A percentile compares a stretch with the other conserved stretches of the same genome.
Conservation (phyloP, 208 protist species). For the Trypanosomatidae sp. region DNA sequence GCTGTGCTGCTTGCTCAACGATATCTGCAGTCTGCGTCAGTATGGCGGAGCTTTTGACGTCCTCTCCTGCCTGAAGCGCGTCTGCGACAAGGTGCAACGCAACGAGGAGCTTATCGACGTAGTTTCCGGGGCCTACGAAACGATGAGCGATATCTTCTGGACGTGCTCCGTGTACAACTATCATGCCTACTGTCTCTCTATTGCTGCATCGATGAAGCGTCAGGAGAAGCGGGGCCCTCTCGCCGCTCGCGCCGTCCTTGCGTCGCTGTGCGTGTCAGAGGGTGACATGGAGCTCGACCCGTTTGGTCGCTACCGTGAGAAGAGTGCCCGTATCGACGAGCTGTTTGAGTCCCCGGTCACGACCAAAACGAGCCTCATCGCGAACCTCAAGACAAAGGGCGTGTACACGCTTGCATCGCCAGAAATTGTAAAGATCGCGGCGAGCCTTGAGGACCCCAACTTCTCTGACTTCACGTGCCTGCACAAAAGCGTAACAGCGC, state of each 20-base stretch:
- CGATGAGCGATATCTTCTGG: constrained; percentile 73
- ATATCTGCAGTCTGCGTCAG: constrained; percentile 42
- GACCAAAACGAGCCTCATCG: constrained; percentile 31
- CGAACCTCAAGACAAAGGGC: constrained; percentile 30
- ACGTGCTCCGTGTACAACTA: constrained; percentile 59
- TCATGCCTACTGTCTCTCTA: constrained; percentile 69
- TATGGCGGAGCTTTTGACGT: constrained; percentile 54
- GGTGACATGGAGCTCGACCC: constrained; percentile 45
- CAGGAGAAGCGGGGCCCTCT: constrained; percentile 29
- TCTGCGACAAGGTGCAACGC: constrained; percentile 50
- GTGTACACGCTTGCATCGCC: constrained; percentile 13
- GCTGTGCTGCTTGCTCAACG: constrained; percentile 55
- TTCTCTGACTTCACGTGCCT: constrained; percentile 29
- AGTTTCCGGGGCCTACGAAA: constrained; percentile 45
- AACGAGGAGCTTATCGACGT: constrained; percentile 26
- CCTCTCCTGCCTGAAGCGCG: constrained; percentile 55
- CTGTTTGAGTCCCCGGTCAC: constrained; percentile 53
- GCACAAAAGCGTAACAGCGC: constrained; percentile 26
- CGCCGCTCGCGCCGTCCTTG: constrained; percentile 60
- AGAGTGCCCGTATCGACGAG: constrained; percentile 49
- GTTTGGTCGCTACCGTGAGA: constrained; percentile 47
- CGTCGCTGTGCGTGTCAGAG: constrained; percentile 60
- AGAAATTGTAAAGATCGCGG: constrained; percentile 19
- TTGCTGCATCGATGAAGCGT: constrained; percentile 42
- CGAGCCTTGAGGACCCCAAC: constrained; percentile 23